Conservation (phyloP, 2,329 filamentous ascomycete genomes). For the Ophiocordyceps camponoti-floridani region DNA sequence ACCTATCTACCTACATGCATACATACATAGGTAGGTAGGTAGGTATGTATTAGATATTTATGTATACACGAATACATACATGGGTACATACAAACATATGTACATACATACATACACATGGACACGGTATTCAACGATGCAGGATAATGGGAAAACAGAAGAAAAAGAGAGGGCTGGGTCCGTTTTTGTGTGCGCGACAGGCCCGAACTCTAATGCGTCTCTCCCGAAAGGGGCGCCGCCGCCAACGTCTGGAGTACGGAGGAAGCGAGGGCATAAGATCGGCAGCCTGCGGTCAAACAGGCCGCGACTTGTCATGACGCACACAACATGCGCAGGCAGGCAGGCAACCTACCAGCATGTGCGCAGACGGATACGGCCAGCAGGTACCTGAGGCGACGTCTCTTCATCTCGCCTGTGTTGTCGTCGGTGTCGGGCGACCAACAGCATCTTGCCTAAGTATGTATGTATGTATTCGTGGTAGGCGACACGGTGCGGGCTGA, state of each 20-base stretch:
- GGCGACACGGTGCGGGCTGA: too few species aligned
- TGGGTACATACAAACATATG: not conserved
- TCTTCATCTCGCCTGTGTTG: not conserved
- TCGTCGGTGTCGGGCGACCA: not conserved
- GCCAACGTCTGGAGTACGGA: not conserved
- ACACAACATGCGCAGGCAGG: constrained; percentile 1
- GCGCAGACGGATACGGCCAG: not conserved
- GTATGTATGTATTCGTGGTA: too few species aligned
- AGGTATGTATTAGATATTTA: too few species aligned
- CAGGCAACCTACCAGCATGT: not conserved
- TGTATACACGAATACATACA: too few species aligned
- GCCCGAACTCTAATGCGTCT: not conserved
- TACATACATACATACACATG: not conserved
- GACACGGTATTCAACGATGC: not conserved
- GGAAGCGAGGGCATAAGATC: not conserved
- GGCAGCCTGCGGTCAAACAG: constrained; percentile 1
- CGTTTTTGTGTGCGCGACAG: not conserved
- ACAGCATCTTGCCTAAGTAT: not conserved
- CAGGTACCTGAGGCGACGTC: not conserved
- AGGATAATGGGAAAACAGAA: not conserved
- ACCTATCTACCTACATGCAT: too few species aligned
- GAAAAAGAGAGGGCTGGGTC: not conserved
- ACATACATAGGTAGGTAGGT: too few species aligned
- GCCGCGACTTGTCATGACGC: constrained; percentile 2
- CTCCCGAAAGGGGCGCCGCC: not conserved